Evolutionary conservation across 805 yeast genomes (phyloP).

Genomic region (Saturnispora halmiae): DNA sequence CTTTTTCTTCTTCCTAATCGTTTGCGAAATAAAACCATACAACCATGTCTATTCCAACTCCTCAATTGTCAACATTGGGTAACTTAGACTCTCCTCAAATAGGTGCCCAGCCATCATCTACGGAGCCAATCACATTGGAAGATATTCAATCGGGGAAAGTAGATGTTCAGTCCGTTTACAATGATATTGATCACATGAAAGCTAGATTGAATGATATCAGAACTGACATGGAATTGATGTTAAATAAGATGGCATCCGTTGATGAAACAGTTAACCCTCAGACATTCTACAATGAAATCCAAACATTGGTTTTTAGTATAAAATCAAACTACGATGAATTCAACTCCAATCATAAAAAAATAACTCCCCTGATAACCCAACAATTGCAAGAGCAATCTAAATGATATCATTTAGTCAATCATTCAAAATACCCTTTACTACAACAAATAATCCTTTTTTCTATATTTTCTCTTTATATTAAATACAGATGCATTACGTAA

Average conservation of each 20-base stretch:
- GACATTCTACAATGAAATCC: slow-evolving; percentile 31
- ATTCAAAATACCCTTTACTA: background rate
- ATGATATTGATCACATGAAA: slow-evolving; percentile 30
- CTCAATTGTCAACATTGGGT: background rate
- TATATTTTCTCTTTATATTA: too few species aligned
- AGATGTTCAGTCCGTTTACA: slow-evolving; percentile 27
- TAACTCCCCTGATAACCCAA: slow-evolving; percentile 1
- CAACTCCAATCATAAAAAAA: background rate
- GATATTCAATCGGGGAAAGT: slow-evolving; percentile 35
- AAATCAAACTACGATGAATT: slow-evolving; percentile 30
- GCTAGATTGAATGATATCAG: slow-evolving; percentile 27
- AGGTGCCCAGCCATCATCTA: background rate
- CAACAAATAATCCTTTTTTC: background rate
- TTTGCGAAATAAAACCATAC: background rate
- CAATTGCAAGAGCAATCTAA: background rate
- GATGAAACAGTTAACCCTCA: slow-evolving; percentile 37
- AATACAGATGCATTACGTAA: too few species aligned
- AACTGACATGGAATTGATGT: slow-evolving; percentile 32
- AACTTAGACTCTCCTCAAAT: slow-evolving; percentile 1
- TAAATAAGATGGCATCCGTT: slow-evolving; percentile 32
- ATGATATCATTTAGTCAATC: background rate
- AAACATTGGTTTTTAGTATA: slow-evolving; percentile 31
- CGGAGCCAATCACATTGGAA: slow-evolving; percentile 26
- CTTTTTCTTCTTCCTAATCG: background rate
- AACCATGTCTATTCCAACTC: slow-evolving; percentile 1